These are phyloP conservation scores for Fagus crenata DNA, from an alignment of 306 rosid species.

Conservation along the genomic window DNA sequence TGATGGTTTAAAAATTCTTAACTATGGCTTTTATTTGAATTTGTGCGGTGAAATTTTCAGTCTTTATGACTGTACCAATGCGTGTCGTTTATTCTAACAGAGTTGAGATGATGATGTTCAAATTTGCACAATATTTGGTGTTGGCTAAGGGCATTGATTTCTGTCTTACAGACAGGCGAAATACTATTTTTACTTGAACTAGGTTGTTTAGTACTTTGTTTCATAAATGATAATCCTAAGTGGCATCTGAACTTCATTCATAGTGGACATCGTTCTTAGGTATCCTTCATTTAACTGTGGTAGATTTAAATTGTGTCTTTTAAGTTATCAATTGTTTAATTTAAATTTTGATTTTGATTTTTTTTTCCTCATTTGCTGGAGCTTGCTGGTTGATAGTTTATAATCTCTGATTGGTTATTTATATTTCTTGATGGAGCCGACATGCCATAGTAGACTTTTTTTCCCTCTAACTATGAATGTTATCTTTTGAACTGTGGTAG, in stretches of 20 bases:
- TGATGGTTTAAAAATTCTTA: slow-evolving; percentile 25
- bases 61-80: slow-evolving; percentile 23
- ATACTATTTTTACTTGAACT: slow-evolving; percentile 17
- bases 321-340: too few species aligned
- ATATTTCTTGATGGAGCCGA: too few species aligned
- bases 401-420: too few species aligned
- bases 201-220: slow-evolving; percentile 35
- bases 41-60: slow-evolving; percentile 35
- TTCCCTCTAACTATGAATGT: too few species aligned
- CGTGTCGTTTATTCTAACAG: slow-evolving; percentile 36
- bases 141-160: slow-evolving; percentile 29
- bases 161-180: slow-evolving; percentile 21
- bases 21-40: slow-evolving; percentile 39
- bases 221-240: slow-evolving; percentile 20
- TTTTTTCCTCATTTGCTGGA: too few species aligned
- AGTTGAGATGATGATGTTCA: slow-evolving; percentile 18
- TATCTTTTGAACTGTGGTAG: too few species aligned
- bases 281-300: too few species aligned
- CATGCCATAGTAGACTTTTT: too few species aligned
- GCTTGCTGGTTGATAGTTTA: too few species aligned
- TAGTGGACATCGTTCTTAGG: too few species aligned
- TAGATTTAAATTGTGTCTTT: too few species aligned
- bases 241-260: slow-evolving; percentile 20
- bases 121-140: slow-evolving; percentile 23
- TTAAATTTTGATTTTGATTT: too few species aligned